phyloP scores from a whole-genome alignment of 306 rosid genomes.

The Prunus mira region DNA sequence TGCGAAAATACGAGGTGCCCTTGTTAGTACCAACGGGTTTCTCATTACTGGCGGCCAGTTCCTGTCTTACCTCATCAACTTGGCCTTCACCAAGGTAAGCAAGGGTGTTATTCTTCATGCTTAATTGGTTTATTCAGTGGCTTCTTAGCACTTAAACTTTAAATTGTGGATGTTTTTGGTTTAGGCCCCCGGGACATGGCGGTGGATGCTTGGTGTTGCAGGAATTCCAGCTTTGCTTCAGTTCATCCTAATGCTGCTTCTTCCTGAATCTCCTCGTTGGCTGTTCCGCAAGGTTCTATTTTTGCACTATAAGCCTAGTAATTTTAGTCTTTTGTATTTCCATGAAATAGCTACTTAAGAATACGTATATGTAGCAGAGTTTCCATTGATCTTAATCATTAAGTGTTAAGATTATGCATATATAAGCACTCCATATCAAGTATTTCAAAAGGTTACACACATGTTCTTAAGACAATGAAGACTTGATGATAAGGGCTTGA shows the following conservation, averaged over 20 bases:
- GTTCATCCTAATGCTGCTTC: constrained; percentile 37
- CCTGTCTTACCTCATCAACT: constrained; percentile 62
- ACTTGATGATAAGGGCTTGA: too few species aligned
- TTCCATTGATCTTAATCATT: background rate
- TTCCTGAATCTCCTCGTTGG: constrained; percentile 78
- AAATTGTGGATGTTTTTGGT: background rate
- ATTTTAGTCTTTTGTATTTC: background rate
- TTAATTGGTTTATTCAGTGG: background rate
- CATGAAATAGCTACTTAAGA: background rate
- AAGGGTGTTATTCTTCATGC: background rate
- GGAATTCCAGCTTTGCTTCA: constrained; percentile 54
- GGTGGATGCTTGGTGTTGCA: constrained; percentile 79
- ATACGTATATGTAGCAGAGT: background rate
- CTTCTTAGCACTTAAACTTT: background rate
- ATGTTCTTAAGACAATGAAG: too few species aligned
- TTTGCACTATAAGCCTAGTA: background rate
- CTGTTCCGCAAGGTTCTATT: constrained; percentile 46
- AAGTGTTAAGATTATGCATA: too few species aligned
- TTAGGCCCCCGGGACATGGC: constrained; percentile 60
- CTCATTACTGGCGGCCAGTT: constrained; percentile 73
- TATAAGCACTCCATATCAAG: too few species aligned
- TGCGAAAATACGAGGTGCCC: constrained; percentile 58
- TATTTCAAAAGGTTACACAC: too few species aligned
- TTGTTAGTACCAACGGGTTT: constrained; percentile 55
- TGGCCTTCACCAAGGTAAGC: constrained; percentile 56